Evolutionary conservation across 768 basidiomycete genomes (phyloP), one percentile per base, ranked within the genome.

Genomic region (Auricularia sp.): DNA sequence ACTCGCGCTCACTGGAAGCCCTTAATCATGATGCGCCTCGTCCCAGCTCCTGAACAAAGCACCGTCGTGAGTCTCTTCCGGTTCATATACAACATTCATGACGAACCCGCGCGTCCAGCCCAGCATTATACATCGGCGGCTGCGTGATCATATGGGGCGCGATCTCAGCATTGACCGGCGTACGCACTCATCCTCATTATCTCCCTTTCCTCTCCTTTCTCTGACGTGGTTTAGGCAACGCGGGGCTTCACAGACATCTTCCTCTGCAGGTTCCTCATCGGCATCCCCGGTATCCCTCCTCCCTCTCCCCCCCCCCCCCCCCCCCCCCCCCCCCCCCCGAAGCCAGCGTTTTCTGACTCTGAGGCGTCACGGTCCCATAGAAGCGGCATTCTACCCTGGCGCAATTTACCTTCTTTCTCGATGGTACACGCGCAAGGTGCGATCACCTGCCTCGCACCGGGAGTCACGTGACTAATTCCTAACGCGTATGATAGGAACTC

Each of bases 311-410:
- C n/a, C n/a, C n/a, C n/a, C n/a, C n/a, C n/a, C n/a, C n/a, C n/a
- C n/a, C n/a, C n/a, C n/a, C n/a, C n/a, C n/a, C n/a, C n/a, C n/a
- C n/a, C n/a, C n/a, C 12, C 7, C 7, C 18, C 11, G 34, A 21
- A 34, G 43, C 36, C 62, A 7, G 16, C 23, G 35, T 23, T n/a
- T 12, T n/a, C 3, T 51, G 10, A 66, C 36, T 14, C 61, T 56
- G 61, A 4, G 36, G 12, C 3, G 3, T 21, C 42, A 5, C 56
- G 12, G 36, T n/a, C 16, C 11, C 0, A 4, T 35, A 59, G 56
- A 82, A 79, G 81, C 85, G 11, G 84, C 84, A 1, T 87, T 87
- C 67, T 87, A 85, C 72, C 86, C 87, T 8, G 86, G 86, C 3
- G 73, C 77, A 34, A 75, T 77, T 62, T 78, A 77, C 64, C 71